phyloP scores from a whole-genome alignment of 2,329 filamentous ascomycete species.

The Blumeria hordei region DNA sequence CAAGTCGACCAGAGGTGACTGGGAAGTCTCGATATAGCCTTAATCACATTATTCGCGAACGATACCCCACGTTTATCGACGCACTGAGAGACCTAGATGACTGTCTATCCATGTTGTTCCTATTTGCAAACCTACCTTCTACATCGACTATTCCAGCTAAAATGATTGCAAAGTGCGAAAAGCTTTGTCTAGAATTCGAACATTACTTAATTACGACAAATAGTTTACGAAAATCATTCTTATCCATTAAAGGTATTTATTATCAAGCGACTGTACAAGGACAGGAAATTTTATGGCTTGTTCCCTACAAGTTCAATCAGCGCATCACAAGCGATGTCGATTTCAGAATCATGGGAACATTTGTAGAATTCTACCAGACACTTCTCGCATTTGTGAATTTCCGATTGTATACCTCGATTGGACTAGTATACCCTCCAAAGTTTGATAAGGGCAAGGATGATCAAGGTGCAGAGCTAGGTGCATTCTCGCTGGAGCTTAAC shows the following conservation, averaged over 20 bases:
- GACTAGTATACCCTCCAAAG: conserved; percentile 85
- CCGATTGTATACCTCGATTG: conserved; percentile 71
- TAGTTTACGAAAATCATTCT: conserved; percentile 80
- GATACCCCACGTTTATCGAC: conserved; percentile 92
- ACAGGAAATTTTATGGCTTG: conserved; percentile 89
- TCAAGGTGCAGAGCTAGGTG: conserved; percentile 66
- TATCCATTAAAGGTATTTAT: conserved; percentile 98
- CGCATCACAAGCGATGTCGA: conserved; percentile 81
- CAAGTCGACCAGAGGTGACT: conserved; percentile 69
- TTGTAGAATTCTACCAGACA: conserved; percentile 96
- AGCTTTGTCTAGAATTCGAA: conserved; percentile 83
- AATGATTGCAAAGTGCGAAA: conserved; percentile 87
- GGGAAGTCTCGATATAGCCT: conserved; percentile 74
- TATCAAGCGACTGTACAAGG: conserved; percentile 95
- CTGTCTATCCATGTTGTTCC: conserved; percentile 85
- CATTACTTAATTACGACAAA: conserved; percentile 89
- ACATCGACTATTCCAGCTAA: conserved; percentile 76
- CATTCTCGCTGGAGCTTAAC: conserved; percentile 72
- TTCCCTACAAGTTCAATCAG: conserved; percentile 96
- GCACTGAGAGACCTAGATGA: conserved; percentile 88
- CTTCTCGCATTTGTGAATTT: conserved; percentile 92
- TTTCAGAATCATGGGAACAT: conserved; percentile 97
- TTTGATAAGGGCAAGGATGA: conserved; percentile 77
- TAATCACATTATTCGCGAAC: conserved; percentile 92
- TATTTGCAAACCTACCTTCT: conserved; percentile 89